These are phyloP conservation scores for Aschersonia sp. DNA, from an alignment of 2,329 filamentous ascomycete genomes.

Conservation along the genomic window DNA sequence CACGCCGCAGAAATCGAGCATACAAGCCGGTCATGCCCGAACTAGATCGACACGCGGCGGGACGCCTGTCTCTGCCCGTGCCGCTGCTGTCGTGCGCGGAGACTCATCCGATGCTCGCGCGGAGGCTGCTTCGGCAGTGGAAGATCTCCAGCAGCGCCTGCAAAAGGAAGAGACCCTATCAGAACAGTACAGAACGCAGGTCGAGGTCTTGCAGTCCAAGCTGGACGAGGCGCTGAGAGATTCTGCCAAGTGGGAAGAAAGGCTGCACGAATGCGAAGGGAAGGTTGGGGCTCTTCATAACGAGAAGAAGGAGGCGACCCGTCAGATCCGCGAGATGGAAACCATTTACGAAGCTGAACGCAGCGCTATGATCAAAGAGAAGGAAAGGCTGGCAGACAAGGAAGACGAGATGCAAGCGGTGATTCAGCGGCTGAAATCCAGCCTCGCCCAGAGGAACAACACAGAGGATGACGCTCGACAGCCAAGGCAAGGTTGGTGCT, in stretches of 20 bases:
- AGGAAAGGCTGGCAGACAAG: slow-evolving; percentile 69
- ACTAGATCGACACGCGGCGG: slow-evolving; percentile 51
- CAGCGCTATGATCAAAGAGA: slow-evolving; percentile 75
- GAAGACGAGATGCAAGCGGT: slow-evolving; percentile 86
- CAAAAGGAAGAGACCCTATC: slow-evolving; percentile 65
- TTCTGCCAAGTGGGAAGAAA: slow-evolving; percentile 77
- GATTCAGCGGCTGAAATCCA: slow-evolving; percentile 86
- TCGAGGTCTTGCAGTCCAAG: slow-evolving; percentile 69
- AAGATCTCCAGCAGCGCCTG: slow-evolving; percentile 72
- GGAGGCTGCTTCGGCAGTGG: slow-evolving; percentile 63
- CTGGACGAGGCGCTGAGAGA: slow-evolving; percentile 75
- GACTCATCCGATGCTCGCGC: slow-evolving; percentile 57
- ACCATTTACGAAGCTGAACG: slow-evolving; percentile 85
- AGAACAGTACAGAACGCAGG: slow-evolving; percentile 71
- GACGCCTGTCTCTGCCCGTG: slow-evolving; percentile 59
- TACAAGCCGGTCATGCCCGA: slow-evolving; percentile 29
- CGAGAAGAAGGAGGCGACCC: slow-evolving; percentile 69
- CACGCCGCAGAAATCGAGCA: slow-evolving; percentile 28
- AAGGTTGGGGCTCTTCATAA: slow-evolving; percentile 67
- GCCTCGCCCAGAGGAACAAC: slow-evolving; percentile 58
- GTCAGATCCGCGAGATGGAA: slow-evolving; percentile 83
- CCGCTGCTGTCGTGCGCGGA: slow-evolving; percentile 51
- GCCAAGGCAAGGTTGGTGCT: slow-evolving; percentile 39
- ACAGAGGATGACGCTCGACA: slow-evolving; percentile 42
- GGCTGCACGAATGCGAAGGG: slow-evolving; percentile 73